Conservation (phyloP, 495 filamentous ascomycete species). For the Apiosordaria backusii region DNA sequence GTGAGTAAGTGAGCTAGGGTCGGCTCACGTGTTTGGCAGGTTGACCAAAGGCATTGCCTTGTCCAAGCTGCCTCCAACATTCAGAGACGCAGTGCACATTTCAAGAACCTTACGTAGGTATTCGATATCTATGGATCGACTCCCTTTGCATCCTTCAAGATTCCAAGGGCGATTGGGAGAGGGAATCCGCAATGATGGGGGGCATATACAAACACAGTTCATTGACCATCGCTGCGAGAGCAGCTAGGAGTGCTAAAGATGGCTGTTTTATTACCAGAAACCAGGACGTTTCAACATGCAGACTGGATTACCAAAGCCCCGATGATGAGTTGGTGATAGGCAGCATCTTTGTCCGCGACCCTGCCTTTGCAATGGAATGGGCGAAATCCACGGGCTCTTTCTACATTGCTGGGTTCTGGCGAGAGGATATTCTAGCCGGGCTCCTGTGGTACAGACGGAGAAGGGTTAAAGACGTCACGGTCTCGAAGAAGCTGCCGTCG, state of each 20-base stretch:
- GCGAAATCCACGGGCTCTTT: neutral
- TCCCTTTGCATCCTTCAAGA: neutral
- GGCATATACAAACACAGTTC: neutral
- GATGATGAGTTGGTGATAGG: neutral
- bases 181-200: neutral
- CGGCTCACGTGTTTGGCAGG: no score
- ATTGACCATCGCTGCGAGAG: neutral
- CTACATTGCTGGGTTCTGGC: neutral
- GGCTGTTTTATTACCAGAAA: neutral
- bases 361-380: neutral
- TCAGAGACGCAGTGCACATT: neutral
- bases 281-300: neutral
- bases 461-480: neutral
- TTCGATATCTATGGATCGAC: neutral
- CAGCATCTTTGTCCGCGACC: neutral
- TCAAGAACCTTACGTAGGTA: neutral
- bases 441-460: neutral
- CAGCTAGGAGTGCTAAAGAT: neutral
- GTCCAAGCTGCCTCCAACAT: neutral
- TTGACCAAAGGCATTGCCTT: no score
- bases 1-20: no score
- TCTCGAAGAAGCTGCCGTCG: neutral
- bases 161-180: neutral
- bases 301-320: neutral
- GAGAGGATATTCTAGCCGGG: neutral